Conservation (phyloP, 768 basidiomycete genomes). For the Melanogaster broomeanus region DNA sequence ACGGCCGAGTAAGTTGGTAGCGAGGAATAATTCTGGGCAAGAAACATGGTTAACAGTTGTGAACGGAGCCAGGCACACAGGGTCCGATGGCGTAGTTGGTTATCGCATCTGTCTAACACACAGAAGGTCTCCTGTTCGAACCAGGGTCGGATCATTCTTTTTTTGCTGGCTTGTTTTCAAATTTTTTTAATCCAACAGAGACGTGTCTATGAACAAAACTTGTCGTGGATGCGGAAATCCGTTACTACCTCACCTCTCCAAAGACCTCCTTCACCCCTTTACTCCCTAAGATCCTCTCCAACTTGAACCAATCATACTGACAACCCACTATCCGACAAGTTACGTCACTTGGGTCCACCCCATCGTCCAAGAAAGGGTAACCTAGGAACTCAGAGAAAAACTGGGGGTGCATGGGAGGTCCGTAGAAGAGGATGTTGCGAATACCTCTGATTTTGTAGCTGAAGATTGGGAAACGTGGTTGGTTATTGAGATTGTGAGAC, state of each 20-base stretch:
- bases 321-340: slow-evolving; percentile 79
- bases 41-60: too few relatives aligned
- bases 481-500: neutral
- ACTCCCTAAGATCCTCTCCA: slow-evolving; percentile 71
- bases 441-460: slow-evolving; percentile 94
- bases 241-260: slow-evolving; percentile 5
- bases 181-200: too few relatives aligned
- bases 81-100: slow-evolving; percentile 68
- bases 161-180: too few relatives aligned
- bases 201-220: too few relatives aligned
- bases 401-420: slow-evolving; percentile 84
- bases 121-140: slow-evolving; percentile 75
- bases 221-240: neutral
- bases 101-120: slow-evolving; percentile 86
- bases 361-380: slow-evolving; percentile 89
- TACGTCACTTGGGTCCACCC: slow-evolving; percentile 86
- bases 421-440: slow-evolving; percentile 92
- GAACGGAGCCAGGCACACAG: too few relatives aligned
- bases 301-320: slow-evolving; percentile 83
- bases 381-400: slow-evolving; percentile 91
- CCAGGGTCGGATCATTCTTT: slow-evolving; percentile 48
- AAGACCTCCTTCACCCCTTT: slow-evolving; percentile 19
- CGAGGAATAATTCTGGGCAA: too few relatives aligned
- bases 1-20: too few relatives aligned
- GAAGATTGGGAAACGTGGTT: slow-evolving; percentile 1